Base-by-base conservation (phyloP, 2,329 filamentous ascomycete species). In the Rasamsonia emersonii region DNA sequence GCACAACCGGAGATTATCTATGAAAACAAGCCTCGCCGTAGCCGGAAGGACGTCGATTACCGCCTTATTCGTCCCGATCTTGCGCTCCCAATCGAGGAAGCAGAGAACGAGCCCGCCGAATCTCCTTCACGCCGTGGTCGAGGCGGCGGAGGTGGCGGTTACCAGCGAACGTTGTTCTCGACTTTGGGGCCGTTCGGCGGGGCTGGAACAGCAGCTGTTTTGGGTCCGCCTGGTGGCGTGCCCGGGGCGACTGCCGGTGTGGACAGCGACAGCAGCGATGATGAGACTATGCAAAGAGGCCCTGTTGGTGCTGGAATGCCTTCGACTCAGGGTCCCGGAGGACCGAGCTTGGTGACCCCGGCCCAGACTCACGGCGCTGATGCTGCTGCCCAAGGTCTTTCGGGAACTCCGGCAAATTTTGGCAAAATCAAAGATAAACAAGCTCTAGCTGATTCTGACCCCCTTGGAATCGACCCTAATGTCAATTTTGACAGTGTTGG, bases 211-310 rank as follows among this genome's bases (percentile, higher is more conserved):
- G 72, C 78, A 18, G 75, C 85, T 10, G 68, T 91, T 9, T 72
- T 89, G 34, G 77, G 70, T 39, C 85, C 84, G 1, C 79, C 82
- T 4, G 83, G 79, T n/a, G 20, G 20, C 11, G 8, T 23, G 20
- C 51, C 51, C 67, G 82, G 79, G 35, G 82, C 82, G 14, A 75
- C 76, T 39, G 86, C 80, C 17, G 84, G 82, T 32, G 82, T 79
- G 6, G 91, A 96, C 49, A 94, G 89, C 4, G 91, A 98, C 54
- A 95, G 86, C 57, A 98, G 91, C 54, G 91, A 98, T 47, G 91
- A 98, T 45, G 91, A 98, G 51, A 77, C 76, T 59, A 70, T 73
- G 42, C 76, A 79, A 42, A 61, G 56, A 30, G 69, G 66, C 9
- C 27, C 27, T 27, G 82, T 79, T 27, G 73, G 78, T 37, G 65